Percentiles rank a stretch among this genome's conserved stretches.
Evolutionary conservation across 495 filamentous ascomycete genomes (phyloP).

Genomic region (Daldinia vernicosa): DNA sequence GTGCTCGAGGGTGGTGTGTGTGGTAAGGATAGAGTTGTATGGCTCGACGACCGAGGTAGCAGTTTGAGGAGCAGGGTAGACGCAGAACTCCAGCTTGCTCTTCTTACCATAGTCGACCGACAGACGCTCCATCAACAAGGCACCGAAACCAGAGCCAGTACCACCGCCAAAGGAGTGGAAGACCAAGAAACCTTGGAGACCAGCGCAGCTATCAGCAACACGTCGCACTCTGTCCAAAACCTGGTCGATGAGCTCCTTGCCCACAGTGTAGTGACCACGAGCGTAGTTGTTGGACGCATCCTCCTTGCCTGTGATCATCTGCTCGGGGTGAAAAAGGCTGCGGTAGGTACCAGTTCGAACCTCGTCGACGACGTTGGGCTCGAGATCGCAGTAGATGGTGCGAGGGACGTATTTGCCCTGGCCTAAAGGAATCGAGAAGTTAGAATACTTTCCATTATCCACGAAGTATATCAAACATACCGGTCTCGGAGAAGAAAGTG

Average conservation of each 20-base stretch:
- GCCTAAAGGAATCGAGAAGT: slow-evolving; percentile 61
- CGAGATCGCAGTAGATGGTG: slow-evolving; percentile 99
- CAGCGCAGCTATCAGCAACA: slow-evolving; percentile 95
- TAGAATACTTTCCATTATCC: slow-evolving; percentile 30
- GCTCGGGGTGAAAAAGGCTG: slow-evolving; percentile 95
- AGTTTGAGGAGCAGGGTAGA: slow-evolving; percentile 96
- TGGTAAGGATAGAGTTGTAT: slow-evolving; percentile 99
- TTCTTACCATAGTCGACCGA: slow-evolving; percentile 99
- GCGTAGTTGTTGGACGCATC: slow-evolving; percentile 99
- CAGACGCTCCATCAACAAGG: slow-evolving; percentile 95
- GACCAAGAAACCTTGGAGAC: slow-evolving; percentile 97
- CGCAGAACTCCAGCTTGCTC: slow-evolving; percentile 98
- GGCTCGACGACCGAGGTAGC: slow-evolving; percentile 98
- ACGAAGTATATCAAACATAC: slow-evolving; percentile 62
- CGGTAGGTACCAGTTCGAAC: slow-evolving; percentile 97
- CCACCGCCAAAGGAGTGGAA: slow-evolving; percentile 99
- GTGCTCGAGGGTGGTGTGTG: slow-evolving; percentile 98
- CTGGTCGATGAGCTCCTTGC: slow-evolving; percentile 97
- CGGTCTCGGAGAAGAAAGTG: slow-evolving; percentile 99
- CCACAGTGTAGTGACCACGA: slow-evolving; percentile 98
- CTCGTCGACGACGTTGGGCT: slow-evolving; percentile 99
- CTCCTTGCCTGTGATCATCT: slow-evolving; percentile 99
- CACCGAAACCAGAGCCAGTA: slow-evolving; percentile 98
- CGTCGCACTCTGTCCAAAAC: slow-evolving; percentile 96
- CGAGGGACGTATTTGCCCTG: slow-evolving; percentile 99